Base-by-base conservation (phyloP, 805 yeast species). In the Starmera dryadoides region DNA sequence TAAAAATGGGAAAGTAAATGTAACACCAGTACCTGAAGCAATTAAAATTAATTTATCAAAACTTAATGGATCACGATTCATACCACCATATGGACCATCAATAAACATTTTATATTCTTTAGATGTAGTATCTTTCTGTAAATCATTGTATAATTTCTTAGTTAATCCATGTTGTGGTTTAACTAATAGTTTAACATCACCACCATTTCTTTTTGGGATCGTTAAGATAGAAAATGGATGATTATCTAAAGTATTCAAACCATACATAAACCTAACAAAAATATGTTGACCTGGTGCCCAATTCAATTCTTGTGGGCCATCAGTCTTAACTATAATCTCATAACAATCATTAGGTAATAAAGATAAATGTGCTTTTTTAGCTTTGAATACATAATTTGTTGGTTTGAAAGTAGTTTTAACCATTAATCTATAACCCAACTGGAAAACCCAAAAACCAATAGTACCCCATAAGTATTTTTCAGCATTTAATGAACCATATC, bases 71-170 rank as follows among this genome's bases (percentile, higher is more conserved):
- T 72, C 71, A 49, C 82, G 62, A 14, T 60, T 47, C 35, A 68
- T 47, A 1, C 80, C 81, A 15, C 82, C 81, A 42, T 73, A 76
- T 4, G 82, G 79, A 1, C 82, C 82, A 48, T 76, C 81, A 16
- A 73, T 50, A 41, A 44, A 66, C 1, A 71, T 69, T 26, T 56
- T 58, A 37, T 55, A 30, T 0, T 59, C 44, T 14, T 49, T 45
- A 3, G 49, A 37, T 18, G 49, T 50, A 11, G 40, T 41, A 10
- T 60, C 59, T 9, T 66, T 62, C 4, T 53, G 18, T 17, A 49
- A 32, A 14, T 32, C 38, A 10, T 50, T 35, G 42, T 55, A 56
- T 4, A 75, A 43, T 11, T 45, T 46, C 33, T 44, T 56, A 1
- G 82, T 75, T 33, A 75, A 53, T 0, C 82, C 82, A 4, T 53